Evolutionary conservation across 768 basidiomycete species (phyloP).

Genomic region (Tephrocybe sp.): DNA sequence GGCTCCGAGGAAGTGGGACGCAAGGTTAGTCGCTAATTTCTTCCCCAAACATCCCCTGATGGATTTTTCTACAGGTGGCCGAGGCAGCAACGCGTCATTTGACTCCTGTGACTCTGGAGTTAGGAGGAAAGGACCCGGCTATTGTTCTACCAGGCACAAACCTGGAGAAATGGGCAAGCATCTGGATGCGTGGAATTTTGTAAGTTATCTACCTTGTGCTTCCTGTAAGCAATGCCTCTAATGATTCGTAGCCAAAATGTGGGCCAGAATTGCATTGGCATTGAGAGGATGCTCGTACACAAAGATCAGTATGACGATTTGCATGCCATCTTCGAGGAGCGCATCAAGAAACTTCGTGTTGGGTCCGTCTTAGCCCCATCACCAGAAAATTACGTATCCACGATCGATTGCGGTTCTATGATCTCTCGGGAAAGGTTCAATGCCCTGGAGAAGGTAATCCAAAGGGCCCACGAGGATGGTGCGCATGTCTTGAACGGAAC

Average conservation of each 20-base stretch:
- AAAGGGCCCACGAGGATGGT: slow-evolving; percentile 65
- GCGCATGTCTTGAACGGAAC: slow-evolving; percentile 67
- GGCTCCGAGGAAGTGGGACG: slow-evolving; percentile 79
- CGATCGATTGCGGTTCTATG: slow-evolving; percentile 87
- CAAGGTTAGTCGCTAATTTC: slow-evolving; percentile 42
- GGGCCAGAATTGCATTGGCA: slow-evolving; percentile 97
- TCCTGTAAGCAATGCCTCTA: background rate
- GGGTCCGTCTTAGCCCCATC: slow-evolving; percentile 71
- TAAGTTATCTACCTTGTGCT: slow-evolving; percentile 38
- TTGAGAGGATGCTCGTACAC: slow-evolving; percentile 91
- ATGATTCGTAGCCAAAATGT: slow-evolving; percentile 67
- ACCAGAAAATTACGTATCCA: slow-evolving; percentile 65
- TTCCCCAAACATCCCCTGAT: background rate
- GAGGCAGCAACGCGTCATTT: slow-evolving; percentile 80
- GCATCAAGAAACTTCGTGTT: slow-evolving; percentile 66
- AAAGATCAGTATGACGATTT: slow-evolving; percentile 73
- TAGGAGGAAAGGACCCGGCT: slow-evolving; percentile 94
- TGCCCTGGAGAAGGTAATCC: slow-evolving; percentile 65
- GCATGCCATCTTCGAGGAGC: slow-evolving; percentile 59
- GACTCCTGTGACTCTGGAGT: slow-evolving; percentile 89
- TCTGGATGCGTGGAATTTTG: slow-evolving; percentile 93
- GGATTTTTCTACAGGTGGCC: slow-evolving; percentile 54
- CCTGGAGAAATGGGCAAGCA: slow-evolving; percentile 70
- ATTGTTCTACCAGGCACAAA: slow-evolving; percentile 87
- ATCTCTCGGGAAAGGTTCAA: slow-evolving; percentile 72